Conservation (phyloP, 805 yeast species). For the Monosporozyma solicola region DNA sequence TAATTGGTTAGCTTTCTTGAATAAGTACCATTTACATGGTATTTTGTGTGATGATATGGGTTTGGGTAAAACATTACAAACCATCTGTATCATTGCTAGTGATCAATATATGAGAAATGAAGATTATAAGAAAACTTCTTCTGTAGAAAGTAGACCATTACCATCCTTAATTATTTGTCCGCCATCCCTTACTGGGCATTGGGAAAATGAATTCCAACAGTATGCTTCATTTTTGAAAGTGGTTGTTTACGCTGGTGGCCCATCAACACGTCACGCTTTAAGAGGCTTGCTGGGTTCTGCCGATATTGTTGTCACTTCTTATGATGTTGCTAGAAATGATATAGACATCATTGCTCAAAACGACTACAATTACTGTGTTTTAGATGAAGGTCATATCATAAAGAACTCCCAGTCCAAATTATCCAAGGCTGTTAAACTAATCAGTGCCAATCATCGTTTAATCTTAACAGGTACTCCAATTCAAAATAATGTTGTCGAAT, state of each 20-base stretch:
- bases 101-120: slow-evolving; percentile 83
- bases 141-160: slow-evolving; percentile 59
- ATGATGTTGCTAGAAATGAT: slow-evolving; percentile 94
- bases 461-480: slow-evolving; percentile 96
- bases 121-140: slow-evolving; percentile 48
- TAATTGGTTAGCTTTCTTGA: slow-evolving; percentile 93
- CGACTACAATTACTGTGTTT: slow-evolving; percentile 86
- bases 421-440: slow-evolving; percentile 75
- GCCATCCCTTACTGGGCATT: slow-evolving; percentile 95
- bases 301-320: slow-evolving; percentile 91
- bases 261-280: slow-evolving; percentile 54
- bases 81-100: slow-evolving; percentile 93
- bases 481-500: slow-evolving; percentile 90
- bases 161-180: slow-evolving; percentile 92
- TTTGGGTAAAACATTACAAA: slow-evolving; percentile 91
- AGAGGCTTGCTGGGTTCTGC: slow-evolving; percentile 42
- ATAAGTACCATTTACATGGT: slow-evolving; percentile 92
- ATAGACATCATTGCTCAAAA: slow-evolving; percentile 47
- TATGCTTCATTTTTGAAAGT: slow-evolving; percentile 83
- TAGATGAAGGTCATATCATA: slow-evolving; percentile 97
- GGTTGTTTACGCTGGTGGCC: slow-evolving; percentile 89
- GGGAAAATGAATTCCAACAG: slow-evolving; percentile 91
- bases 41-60: slow-evolving; percentile 99
- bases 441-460: slow-evolving; percentile 81
- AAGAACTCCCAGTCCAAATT: slow-evolving; percentile 85